A percentile compares a stretch with the other conserved stretches of the same genome.
Evolutionary conservation across 148 eudicot species (phyloP).

Genomic region (Dianthus caryophyllus): DNA sequence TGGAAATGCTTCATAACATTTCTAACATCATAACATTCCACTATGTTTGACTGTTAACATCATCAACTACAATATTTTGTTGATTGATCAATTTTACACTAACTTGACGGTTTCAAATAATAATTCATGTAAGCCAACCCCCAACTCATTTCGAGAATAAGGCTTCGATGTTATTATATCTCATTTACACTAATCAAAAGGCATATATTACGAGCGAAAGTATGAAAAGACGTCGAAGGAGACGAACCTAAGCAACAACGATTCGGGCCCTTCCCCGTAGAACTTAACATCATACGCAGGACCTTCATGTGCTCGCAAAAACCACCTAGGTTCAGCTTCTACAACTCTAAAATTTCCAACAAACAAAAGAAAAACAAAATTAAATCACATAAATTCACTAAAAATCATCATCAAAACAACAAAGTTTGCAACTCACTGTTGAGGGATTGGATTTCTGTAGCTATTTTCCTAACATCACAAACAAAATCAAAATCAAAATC

Average conservation of each 20-base stretch:
- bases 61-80: too few relatives aligned
- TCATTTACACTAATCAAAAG: background rate
- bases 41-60: too few relatives aligned
- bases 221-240: background rate
- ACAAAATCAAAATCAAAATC: background rate
- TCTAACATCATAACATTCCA: too few relatives aligned
- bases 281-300: conserved; percentile 96
- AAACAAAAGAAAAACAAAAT: conserved; percentile 22
- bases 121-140: too few relatives aligned
- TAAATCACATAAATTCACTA: background rate
- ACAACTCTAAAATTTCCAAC: conserved; percentile 21
- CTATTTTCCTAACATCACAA: conserved; percentile 35
- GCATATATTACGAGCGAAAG: background rate
- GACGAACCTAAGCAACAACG: conserved; percentile 68
- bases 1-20: too few relatives aligned
- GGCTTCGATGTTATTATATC: too few relatives aligned
- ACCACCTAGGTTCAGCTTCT: conserved; percentile 59
- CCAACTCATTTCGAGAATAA: too few relatives aligned
- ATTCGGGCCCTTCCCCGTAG: conserved; percentile 50
- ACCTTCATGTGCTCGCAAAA: conserved; percentile 76
- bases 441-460: conserved; percentile 30
- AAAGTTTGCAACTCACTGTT: conserved; percentile 34
- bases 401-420: background rate
- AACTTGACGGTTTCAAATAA: too few relatives aligned
- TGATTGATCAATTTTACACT: background rate